These are phyloP conservation scores for Xenoacremonium recifei DNA, from an alignment of 2,329 filamentous ascomycete genomes.

Conservation along the genomic window DNA sequence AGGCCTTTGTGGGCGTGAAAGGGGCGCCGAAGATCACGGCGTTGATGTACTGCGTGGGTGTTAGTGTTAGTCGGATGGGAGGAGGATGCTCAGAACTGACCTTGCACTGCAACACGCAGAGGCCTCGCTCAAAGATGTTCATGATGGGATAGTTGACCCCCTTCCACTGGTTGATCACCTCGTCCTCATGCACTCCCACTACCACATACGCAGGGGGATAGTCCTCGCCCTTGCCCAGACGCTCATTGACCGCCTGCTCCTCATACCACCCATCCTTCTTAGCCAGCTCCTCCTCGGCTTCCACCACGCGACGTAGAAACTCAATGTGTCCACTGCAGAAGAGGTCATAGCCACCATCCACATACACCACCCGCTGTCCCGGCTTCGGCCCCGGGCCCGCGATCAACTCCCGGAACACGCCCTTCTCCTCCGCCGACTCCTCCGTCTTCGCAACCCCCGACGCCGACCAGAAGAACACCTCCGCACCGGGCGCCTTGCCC, in stretches of 20 bases:
- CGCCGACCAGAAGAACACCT: conserved; percentile 81
- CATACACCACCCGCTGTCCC: conserved; percentile 87
- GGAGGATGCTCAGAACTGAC: conserved; percentile 46
- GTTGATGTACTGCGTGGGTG: conserved; percentile 68
- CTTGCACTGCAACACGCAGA: conserved; percentile 93
- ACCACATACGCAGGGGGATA: conserved; percentile 86
- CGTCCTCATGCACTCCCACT: conserved; percentile 90
- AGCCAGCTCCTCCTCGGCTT: conserved; percentile 70
- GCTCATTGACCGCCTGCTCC: conserved; percentile 59
- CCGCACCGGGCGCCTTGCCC: conserved; percentile 72
- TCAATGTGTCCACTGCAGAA: conserved; percentile 98
- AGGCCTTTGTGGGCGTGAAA: conserved; percentile 77
- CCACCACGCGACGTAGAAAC: conserved; percentile 77
- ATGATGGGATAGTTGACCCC: conserved; percentile 99
- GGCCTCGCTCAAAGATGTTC: conserved; percentile 95
- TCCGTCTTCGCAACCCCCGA: conserved; percentile 47
- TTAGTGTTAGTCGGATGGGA: conserved; percentile 5
- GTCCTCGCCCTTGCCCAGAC: conserved; percentile 66
- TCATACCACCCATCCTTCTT: conserved; percentile 71
- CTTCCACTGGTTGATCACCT: conserved; percentile 95
- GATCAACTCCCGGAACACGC: conserved; percentile 66
- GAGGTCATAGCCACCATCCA: conserved; percentile 94
- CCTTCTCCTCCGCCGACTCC: conserved; percentile 55
- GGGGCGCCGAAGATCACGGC: conserved; percentile 87
- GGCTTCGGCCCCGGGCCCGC: conserved; percentile 67